Percentiles rank a stretch among this genome's conserved stretches.
phyloP scores from a whole-genome alignment of 2,329 filamentous ascomycete genomes.

The Xylariales sp. region DNA sequence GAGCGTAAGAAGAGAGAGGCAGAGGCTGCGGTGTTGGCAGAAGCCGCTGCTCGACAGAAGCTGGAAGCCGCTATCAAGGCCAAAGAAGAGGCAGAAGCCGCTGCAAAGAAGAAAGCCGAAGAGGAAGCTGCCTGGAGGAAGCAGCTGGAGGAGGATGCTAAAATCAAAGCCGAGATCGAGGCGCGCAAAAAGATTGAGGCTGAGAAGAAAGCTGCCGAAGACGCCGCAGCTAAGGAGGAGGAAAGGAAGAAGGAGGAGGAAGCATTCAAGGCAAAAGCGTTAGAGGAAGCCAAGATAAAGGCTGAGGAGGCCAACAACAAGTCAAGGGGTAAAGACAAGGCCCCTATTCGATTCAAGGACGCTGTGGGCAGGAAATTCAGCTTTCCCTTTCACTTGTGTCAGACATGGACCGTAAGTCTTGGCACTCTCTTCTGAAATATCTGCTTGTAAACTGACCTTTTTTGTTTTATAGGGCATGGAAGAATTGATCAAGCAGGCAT shows the following conservation, averaged over 20 bases:
- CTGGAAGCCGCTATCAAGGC: constrained; percentile 38
- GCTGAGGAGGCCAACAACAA: constrained; percentile 38
- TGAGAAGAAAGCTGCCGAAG: constrained; percentile 18
- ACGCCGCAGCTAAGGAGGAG: constrained; percentile 20
- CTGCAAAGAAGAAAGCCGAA: constrained; percentile 29
- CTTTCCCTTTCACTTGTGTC: constrained; percentile 83
- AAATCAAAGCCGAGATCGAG: constrained; percentile 28
- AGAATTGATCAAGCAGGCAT: constrained; percentile 79
- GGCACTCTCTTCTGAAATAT: constrained; percentile 6
- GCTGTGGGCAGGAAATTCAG: constrained; percentile 87
- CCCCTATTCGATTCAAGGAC: constrained; percentile 85
- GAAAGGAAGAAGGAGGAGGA: constrained; percentile 50
- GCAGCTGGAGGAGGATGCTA: constrained; percentile 40
- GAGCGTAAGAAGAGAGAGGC: constrained; percentile 38
- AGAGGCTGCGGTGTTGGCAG: constrained; percentile 41
- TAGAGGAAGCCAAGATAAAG: constrained; percentile 42
- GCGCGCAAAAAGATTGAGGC: constrained; percentile 39
- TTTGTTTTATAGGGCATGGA: constrained; percentile 65
- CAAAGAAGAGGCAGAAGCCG: constrained; percentile 37
- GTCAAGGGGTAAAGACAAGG: constrained; percentile 55
- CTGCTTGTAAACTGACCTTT: constrained; percentile 15
- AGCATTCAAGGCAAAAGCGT: constrained; percentile 44
- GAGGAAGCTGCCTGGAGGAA: constrained; percentile 37
- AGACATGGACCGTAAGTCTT: constrained; percentile 71
- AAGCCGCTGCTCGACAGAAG: constrained; percentile 38